These are phyloP conservation scores for Puya raimondii DNA, from an alignment of 176 grass and related monocot species.

Conservation along the genomic window DNA sequence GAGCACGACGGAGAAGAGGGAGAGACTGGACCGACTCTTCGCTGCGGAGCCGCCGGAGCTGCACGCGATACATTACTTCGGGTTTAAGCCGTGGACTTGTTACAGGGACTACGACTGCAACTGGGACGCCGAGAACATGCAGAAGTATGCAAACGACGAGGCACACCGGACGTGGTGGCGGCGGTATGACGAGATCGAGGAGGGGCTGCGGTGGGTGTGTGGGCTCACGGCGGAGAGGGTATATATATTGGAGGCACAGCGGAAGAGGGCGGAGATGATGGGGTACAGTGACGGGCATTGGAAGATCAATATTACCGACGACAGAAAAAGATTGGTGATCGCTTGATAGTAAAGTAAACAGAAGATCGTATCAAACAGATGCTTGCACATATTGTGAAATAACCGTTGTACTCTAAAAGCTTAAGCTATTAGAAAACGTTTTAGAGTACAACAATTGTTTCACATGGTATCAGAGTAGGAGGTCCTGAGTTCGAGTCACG, in stretches of 20 bases:
- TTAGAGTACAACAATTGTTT: no score
- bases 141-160: conserved; percentile 68
- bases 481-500: no score
- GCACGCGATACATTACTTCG: conserved; percentile 76
- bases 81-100: conserved; percentile 85
- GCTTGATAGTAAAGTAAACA: neutral
- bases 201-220: conserved; percentile 44
- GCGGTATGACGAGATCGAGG: conserved; percentile 67
- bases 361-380: no score
- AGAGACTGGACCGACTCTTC: conserved; percentile 69
- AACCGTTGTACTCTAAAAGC: no score
- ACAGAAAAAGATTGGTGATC: conserved; percentile 16
- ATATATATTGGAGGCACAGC: conserved; percentile 45
- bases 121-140: conserved; percentile 59
- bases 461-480: no score
- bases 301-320: conserved; percentile 68
- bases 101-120: conserved; percentile 95
- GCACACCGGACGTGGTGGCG: conserved; percentile 74
- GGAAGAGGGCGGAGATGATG: conserved; percentile 43
- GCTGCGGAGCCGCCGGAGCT: conserved; percentile 48
- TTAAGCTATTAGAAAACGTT: no score
- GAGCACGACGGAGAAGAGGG: conserved; percentile 50
- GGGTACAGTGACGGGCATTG: conserved; percentile 56
- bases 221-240: conserved; percentile 45
- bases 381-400: no score